Evolutionary conservation across 1,139 yeast species (phyloP).

Genomic region (Petasospora rhodanensis): DNA sequence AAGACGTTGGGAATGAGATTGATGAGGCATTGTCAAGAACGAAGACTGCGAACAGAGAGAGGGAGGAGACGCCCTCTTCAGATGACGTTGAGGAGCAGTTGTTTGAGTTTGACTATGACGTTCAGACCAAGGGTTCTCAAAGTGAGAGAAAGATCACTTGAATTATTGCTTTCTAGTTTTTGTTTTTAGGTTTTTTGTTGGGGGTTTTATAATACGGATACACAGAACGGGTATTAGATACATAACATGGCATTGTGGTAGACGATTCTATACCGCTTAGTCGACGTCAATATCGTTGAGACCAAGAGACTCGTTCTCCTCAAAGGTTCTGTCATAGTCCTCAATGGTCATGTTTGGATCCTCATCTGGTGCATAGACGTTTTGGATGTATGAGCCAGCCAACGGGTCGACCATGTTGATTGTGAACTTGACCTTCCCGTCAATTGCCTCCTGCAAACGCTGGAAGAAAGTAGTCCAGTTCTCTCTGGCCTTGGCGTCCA

Average conservation of each 20-base stretch:
- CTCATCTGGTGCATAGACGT: constrained; percentile 94
- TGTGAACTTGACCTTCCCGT: constrained; percentile 80
- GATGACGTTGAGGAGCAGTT: constrained; percentile 5
- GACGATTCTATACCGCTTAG: too few relatives aligned
- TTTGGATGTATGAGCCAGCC: constrained; percentile 93
- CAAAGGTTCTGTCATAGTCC: constrained; percentile 81
- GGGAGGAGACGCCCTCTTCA: constrained; percentile 1
- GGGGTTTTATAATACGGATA: too few relatives aligned
- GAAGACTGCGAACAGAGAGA: constrained; percentile 1
- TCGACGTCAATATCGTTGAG: constrained; percentile 74
- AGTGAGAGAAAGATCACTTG: constrained; percentile 8
- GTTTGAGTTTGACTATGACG: constrained; percentile 2
- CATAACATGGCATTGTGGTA: too few relatives aligned
- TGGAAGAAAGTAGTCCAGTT: constrained; percentile 83
- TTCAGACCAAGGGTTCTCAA: constrained; percentile 2
- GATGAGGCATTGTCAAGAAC: constrained; percentile 9
- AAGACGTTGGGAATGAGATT: constrained; percentile 15
- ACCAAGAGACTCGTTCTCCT: constrained; percentile 91
- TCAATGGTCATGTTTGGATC: constrained; percentile 94
- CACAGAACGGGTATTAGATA: too few relatives aligned
- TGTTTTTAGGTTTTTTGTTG: not conserved
- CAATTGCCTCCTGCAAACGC: constrained; percentile 72
- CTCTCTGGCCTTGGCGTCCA: constrained; percentile 70
- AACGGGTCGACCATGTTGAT: constrained; percentile 89
- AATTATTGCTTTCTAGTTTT: too few relatives aligned